A percentile compares a stretch with the other conserved stretches of the same genome.
phyloP scores from a whole-genome alignment of 2,329 filamentous ascomycete species.

The Colletotrichum theobromicola region DNA sequence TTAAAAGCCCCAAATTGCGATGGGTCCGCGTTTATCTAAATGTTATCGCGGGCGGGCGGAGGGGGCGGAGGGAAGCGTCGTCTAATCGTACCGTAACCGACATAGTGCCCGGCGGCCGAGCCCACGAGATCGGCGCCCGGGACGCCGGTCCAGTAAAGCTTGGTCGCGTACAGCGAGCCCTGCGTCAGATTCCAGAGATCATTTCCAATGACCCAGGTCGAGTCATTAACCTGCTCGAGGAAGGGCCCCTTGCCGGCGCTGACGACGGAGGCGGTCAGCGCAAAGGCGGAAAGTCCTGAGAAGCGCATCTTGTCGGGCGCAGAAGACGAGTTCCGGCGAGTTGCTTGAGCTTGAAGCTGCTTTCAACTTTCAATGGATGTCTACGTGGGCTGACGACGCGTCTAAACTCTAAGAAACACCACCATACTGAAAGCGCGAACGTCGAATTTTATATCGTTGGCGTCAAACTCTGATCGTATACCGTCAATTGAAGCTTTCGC shows the following conservation, averaged over 20 bases:
- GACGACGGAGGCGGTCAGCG: neutral
- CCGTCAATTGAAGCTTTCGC: conserved; percentile 14
- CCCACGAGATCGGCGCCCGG: conserved; percentile 20
- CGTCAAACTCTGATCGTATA: neutral
- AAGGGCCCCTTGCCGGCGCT: conserved; percentile 16
- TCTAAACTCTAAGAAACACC: neutral
- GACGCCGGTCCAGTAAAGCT: conserved; percentile 17
- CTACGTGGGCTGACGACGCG: neutral
- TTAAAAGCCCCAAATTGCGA: neutral
- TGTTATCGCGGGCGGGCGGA: too few species aligned
- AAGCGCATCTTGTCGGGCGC: neutral
- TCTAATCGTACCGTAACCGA: conserved; percentile 5
- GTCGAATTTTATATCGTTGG: neutral
- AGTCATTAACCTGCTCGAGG: conserved; percentile 6
- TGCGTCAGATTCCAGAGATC: conserved; percentile 23
- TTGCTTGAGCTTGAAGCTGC: neutral
- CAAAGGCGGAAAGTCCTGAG: neutral
- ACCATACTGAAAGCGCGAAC: neutral
- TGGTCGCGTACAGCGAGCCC: conserved; percentile 13
- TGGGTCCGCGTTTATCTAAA: neutral
- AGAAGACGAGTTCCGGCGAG: neutral
- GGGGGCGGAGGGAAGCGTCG: neutral
- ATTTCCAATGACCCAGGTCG: conserved; percentile 21
- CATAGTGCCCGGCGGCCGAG: conserved; percentile 15
- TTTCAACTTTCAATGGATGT: too few species aligned